Base-by-base conservation (phyloP, 306 rosid genomes). In the Rosa persica region DNA sequence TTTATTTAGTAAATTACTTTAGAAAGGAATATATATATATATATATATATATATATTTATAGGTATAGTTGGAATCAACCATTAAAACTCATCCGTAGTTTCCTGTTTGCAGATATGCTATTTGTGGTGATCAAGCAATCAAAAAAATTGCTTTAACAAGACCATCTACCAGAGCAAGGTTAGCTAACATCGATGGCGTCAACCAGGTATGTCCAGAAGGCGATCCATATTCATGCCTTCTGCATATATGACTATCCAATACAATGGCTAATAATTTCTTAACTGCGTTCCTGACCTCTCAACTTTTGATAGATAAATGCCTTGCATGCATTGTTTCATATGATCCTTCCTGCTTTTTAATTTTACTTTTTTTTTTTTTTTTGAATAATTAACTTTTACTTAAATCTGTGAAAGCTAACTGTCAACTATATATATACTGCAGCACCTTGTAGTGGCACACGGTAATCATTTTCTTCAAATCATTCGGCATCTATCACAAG, bases 121-220 rank as follows among this genome's bases (percentile, higher is more conserved):
- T 93, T 72, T 93, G 97, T 85, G 98, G 98, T 68, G 98, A 93
- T 85, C 93, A 89, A 78, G 88, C 98, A 0, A 89, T 91, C 11
- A 87, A 72, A 87, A 87, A 82, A 84, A 89, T 93, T 89, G 88
- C 93, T 42, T 80, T 93, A 82, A 76, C 82, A 52, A 90, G 98
- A 79, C 98, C 98, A 62, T 93, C 98, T 57, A 85, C 98, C 83
- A 87, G 87, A 86, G 96, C 97, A 78, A 85, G 98, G 85, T 86
- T 93, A 48, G 96, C 98, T 40, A 87, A 89, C 81, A 90, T 93
- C 65, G 97, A 93, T 77, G 98, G 98, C 27, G 93, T 93, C 80
- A 90, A 91, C 90, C 98, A 93, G 97, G 98, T 91, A 89, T 73
- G 48, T 67, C 81, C 76, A 13, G 42, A 13, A 67, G 67, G 30